Evolutionary conservation across 139 green algal species (phyloP).

Genomic region (Coelastrella sp.): DNA sequence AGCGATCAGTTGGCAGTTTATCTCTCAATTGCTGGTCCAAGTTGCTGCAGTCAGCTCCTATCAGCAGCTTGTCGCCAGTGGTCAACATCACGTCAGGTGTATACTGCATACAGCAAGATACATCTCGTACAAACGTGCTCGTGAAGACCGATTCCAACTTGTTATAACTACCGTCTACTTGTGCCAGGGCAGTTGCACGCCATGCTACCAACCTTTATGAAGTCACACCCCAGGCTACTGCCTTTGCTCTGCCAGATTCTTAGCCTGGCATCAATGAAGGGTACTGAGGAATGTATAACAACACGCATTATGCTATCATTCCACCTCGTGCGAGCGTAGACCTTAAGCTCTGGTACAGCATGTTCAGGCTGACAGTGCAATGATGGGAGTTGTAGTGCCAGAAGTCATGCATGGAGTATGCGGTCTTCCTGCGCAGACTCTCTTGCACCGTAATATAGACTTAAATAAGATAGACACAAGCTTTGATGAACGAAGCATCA

Average conservation of each 20-base stretch:
- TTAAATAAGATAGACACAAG: too few relatives aligned
- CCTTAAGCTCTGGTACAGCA: too few relatives aligned
- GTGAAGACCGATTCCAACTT: too few relatives aligned
- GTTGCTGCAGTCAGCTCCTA: neutral
- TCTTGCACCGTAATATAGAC: too few relatives aligned
- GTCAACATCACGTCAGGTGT: neutral
- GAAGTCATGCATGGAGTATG: neutral
- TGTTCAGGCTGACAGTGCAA: neutral
- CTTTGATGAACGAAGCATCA: too few relatives aligned
- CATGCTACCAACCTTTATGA: slow-evolving; percentile 20
- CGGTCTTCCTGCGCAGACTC: too few relatives aligned
- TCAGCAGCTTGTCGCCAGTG: neutral
- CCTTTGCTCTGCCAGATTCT: slow-evolving; percentile 20
- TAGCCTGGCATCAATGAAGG: neutral
- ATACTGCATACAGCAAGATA: neutral
- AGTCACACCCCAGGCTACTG: neutral
- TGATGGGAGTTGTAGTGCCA: neutral
- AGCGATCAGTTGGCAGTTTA: neutral
- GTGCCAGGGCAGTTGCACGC: too few relatives aligned
- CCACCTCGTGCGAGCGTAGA: neutral
- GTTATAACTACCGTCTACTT: too few relatives aligned
- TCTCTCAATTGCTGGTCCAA: neutral
- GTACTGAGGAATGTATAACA: slow-evolving; percentile 21
- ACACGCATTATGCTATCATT: neutral
- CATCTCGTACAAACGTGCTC: too few relatives aligned